Evolutionary conservation across 331 rosid species (phyloP).

Genomic region (Spiraea crenata): DNA sequence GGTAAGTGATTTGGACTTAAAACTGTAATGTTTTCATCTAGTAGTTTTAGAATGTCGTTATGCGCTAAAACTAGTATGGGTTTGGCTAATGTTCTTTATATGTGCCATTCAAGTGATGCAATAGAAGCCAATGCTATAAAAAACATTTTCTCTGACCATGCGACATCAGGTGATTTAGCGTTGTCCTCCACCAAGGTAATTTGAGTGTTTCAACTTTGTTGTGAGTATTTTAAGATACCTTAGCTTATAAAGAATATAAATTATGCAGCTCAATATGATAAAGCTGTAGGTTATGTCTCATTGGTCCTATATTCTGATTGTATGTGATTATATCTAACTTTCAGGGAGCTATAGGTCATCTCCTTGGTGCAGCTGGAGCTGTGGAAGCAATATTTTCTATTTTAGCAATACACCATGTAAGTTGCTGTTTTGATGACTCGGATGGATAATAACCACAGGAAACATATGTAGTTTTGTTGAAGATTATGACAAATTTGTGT

Average conservation of each 20-base stretch:
- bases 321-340: neutral
- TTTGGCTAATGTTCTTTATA: constrained; percentile 14
- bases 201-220: too few species aligned
- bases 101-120: constrained; percentile 59
- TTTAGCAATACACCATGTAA: constrained; percentile 66
- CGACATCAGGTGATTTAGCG: constrained; percentile 61
- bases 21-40: constrained; percentile 21
- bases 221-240: neutral
- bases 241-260: neutral
- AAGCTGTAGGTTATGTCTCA: neutral
- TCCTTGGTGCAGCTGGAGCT: constrained; percentile 97
- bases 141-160: constrained; percentile 55
- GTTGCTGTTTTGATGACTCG: constrained; percentile 7
- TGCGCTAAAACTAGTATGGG: constrained; percentile 12
- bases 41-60: constrained; percentile 17
- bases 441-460: neutral
- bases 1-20: constrained; percentile 45
- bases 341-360: constrained; percentile 95
- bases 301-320: neutral
- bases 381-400: constrained; percentile 95
- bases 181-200: constrained; percentile 91
- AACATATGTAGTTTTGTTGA: neutral
- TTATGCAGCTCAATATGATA: neutral
- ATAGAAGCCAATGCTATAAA: constrained; percentile 87
- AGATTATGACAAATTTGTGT: neutral